Base-by-base conservation (phyloP, 176 grass and related monocot species). In the Urochloa ruziziensis region DNA sequence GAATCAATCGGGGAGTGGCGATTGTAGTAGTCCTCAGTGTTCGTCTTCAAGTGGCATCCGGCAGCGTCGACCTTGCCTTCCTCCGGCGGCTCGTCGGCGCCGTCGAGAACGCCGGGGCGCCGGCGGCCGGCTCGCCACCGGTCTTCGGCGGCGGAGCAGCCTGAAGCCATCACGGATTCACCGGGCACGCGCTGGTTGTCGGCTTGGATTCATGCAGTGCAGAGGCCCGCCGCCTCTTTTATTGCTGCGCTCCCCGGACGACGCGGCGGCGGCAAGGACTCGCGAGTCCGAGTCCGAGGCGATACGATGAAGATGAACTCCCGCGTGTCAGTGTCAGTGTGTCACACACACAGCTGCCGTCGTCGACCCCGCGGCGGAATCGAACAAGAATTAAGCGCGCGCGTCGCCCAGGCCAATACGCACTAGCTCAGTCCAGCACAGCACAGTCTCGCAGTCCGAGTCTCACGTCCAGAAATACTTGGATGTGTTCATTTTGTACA, bases 21-120 rank as follows among this genome's bases (percentile, higher is more conserved):
- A 56, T 33, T 46, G 70, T 57, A 67, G 77, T 85, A 79, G 4
- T 81, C 83, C 2, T 68, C 72, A 5, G 77, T 82, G 56, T 86
- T 64, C 8, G 65, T 71, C 11, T 34, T n/a, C 12, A 62, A 52
- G 12, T 36, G 27, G 71, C 44, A 35, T 1, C 52, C 25, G 14
- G 33, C 3, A 14, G 33, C 2, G 7, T 21, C 44, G 27, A 28
- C 21, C 70, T 85, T 70, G 33, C 77, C 87, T 44, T 85, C 87
- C 62, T 85, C 87, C n/a, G n/a, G n/a, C 13, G 47, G 61, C 67
- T 84, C 81, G 19, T 3, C 35, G 2, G 7, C 49, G 34, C 2
- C 35, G 4, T 11, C 49, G 1, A n/a, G 13, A 35, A 34, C 53
- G 11, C 17, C 5, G 37, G 0, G 47, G 21, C 34, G 16, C 67